phyloP scores from a whole-genome alignment of 129 eudicot species.

The Artemisia argyi region DNA sequence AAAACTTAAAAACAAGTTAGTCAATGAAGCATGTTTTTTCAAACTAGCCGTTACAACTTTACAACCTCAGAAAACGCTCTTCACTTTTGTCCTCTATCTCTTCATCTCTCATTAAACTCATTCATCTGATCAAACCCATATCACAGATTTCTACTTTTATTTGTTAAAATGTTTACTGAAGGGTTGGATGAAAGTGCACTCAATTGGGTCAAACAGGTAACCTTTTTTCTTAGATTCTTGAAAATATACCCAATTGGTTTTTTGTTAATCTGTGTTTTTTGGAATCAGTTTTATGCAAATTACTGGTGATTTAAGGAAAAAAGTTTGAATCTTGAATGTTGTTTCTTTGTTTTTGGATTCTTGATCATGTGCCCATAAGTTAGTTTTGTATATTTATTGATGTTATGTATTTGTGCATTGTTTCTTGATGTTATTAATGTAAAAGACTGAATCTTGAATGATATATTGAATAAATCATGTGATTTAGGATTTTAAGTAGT shows the following conservation, averaged over 20 bases:
- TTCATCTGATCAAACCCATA: conserved; percentile 8
- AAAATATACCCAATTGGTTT: neutral
- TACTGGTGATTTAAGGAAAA: neutral
- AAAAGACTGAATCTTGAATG: too few relatives aligned
- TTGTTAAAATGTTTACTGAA: conserved; percentile 73
- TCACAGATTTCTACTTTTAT: conserved; percentile 5
- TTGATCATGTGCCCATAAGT: too few relatives aligned
- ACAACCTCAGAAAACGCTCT: conserved; percentile 27
- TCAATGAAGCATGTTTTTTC: conserved; percentile 24
- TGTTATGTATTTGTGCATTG: neutral
- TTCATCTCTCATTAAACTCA: conserved; percentile 18
- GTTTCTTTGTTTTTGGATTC: too few relatives aligned
- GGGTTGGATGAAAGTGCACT: conserved; percentile 81
- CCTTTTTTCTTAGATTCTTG: neutral
- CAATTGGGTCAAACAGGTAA: conserved; percentile 84
- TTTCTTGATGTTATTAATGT: neutral
- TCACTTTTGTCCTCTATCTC: conserved; percentile 1
- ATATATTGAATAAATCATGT: too few relatives aligned
- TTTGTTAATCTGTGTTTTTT: neutral
- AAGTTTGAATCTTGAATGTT: conserved; percentile 8
- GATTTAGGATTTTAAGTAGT: neutral
- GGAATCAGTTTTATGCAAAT: neutral
- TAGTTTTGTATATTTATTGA: neutral
- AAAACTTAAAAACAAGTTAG: conserved; percentile 12
- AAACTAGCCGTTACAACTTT: conserved; percentile 44